A percentile compares a stretch with the other conserved stretches of the same genome.
phyloP scores from a whole-genome alignment of 192 early-diverging fungal species.

The Paraglomus brasilianum region DNA sequence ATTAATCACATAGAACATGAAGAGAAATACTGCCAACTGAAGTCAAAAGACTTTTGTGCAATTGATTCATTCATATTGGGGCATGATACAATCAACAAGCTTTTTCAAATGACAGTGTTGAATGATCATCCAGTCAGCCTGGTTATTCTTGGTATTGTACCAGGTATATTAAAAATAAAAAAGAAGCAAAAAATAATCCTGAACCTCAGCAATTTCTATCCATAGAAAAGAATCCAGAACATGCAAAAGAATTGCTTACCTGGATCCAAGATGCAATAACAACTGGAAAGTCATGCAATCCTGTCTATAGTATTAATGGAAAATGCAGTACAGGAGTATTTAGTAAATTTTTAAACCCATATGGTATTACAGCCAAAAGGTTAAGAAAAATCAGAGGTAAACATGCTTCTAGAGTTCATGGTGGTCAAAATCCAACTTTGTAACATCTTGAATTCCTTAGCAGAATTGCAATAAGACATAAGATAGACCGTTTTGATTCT shows the following conservation, averaged over 20 bases:
- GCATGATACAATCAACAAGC: conserved; percentile 20
- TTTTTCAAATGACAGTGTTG: conserved; percentile 29
- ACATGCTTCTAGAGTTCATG: conserved; percentile 28
- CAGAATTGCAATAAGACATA: conserved; percentile 19
- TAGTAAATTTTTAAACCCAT: conserved; percentile 28
- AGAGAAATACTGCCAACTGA: conserved; percentile 28
- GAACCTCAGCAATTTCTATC: conserved; percentile 19
- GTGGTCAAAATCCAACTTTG: conserved; percentile 27
- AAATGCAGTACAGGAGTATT: conserved; percentile 23
- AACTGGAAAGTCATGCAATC: conserved; percentile 21
- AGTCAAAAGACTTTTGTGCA: conserved; percentile 19
- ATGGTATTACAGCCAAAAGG: conserved; percentile 29
- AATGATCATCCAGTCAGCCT: conserved; percentile 10
- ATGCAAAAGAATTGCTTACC: conserved; percentile 24
- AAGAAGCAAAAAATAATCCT: conserved; percentile 22
- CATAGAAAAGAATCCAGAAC: conserved; percentile 26
- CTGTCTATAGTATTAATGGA: conserved; percentile 28
- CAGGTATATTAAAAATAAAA: conserved; percentile 26
- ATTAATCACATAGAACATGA: conserved; percentile 20
- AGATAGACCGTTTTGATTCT: conserved; percentile 14
- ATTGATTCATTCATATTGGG: conserved; percentile 26
- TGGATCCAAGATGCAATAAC: conserved; percentile 26
- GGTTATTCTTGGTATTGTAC: conserved; percentile 30
- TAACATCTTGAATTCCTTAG: conserved; percentile 23
- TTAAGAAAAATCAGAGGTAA: conserved; percentile 28